Conservation (phyloP, 2,329 filamentous ascomycete genomes). For the Venturia effusa region DNA sequence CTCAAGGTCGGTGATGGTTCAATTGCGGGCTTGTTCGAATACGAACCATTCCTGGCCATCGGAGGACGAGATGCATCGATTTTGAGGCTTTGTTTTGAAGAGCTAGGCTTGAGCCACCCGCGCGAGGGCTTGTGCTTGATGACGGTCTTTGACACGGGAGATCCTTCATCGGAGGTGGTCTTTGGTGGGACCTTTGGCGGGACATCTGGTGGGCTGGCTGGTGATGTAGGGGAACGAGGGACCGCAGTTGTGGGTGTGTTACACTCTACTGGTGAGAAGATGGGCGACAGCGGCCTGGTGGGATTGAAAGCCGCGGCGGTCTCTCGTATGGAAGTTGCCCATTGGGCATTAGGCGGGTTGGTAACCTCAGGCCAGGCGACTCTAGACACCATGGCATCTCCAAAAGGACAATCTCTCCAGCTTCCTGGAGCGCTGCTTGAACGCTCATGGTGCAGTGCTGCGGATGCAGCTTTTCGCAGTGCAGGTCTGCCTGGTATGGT, state of each 20-base stretch:
- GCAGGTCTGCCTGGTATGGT: slow-evolving; percentile 31
- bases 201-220: background rate
- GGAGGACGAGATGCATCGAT: background rate
- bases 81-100: background rate
- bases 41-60: background rate
- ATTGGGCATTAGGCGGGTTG: slow-evolving; percentile 16
- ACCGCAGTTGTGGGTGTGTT: slow-evolving; percentile 10
- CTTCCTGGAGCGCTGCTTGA: slow-evolving; percentile 28
- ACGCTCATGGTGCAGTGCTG: slow-evolving; percentile 26
- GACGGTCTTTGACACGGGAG: background rate
- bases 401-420: slow-evolving; percentile 28
- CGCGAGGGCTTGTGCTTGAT: background rate
- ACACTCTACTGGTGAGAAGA: slow-evolving; percentile 9
- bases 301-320: slow-evolving; percentile 12
- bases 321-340: slow-evolving; percentile 15
- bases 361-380: slow-evolving; percentile 24
- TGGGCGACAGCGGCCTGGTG: slow-evolving; percentile 11
- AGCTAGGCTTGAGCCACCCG: background rate
- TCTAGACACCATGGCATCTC: slow-evolving; percentile 28
- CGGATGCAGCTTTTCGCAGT: slow-evolving; percentile 24
- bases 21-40: background rate
- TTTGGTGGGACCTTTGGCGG: slow-evolving; percentile 10
- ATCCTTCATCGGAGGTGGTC: background rate
- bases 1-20: background rate
- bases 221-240: slow-evolving; percentile 5